These are phyloP conservation scores for Suhomyces bribrorum DNA, from an alignment of 1,139 yeast genomes.

Conservation along the genomic window DNA sequence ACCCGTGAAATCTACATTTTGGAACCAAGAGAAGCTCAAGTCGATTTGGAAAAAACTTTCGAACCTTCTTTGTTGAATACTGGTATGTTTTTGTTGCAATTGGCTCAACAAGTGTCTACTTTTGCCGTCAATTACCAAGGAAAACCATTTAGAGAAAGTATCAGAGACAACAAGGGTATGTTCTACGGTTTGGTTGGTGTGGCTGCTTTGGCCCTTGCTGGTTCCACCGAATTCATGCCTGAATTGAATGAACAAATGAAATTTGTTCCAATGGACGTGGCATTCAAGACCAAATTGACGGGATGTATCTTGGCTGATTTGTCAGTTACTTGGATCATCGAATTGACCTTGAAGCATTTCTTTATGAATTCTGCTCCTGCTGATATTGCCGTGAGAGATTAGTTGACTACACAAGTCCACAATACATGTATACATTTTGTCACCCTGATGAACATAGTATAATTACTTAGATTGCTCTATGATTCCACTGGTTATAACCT, in stretches of 20 bases:
- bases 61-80: slow-evolving; percentile 90
- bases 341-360: slow-evolving; percentile 71
- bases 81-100: slow-evolving; percentile 90
- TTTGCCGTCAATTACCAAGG: slow-evolving; percentile 98
- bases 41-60: slow-evolving; percentile 88
- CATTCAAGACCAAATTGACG: slow-evolving; percentile 81
- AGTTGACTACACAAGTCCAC: background rate
- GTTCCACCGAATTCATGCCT: slow-evolving; percentile 93
- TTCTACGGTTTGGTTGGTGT: slow-evolving; percentile 93
- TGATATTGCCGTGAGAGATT: slow-evolving; percentile 71
- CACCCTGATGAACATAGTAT: no score
- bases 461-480: no score
- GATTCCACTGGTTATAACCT: no score
- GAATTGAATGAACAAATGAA: slow-evolving; percentile 90
- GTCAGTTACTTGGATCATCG: slow-evolving; percentile 77
- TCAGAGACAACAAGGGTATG: slow-evolving; percentile 92
- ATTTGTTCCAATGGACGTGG: slow-evolving; percentile 79
- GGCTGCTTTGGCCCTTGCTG: slow-evolving; percentile 82
- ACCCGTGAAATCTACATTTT: slow-evolving; percentile 78
- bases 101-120: slow-evolving; percentile 96
- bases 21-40: slow-evolving; percentile 88
- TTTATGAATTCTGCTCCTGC: slow-evolving; percentile 92
- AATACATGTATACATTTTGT: no score
- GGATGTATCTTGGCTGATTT: slow-evolving; percentile 73
- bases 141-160: slow-evolving; percentile 91